phyloP scores from a whole-genome alignment of 768 basidiomycete genomes.

The Suillus hirtellus region DNA sequence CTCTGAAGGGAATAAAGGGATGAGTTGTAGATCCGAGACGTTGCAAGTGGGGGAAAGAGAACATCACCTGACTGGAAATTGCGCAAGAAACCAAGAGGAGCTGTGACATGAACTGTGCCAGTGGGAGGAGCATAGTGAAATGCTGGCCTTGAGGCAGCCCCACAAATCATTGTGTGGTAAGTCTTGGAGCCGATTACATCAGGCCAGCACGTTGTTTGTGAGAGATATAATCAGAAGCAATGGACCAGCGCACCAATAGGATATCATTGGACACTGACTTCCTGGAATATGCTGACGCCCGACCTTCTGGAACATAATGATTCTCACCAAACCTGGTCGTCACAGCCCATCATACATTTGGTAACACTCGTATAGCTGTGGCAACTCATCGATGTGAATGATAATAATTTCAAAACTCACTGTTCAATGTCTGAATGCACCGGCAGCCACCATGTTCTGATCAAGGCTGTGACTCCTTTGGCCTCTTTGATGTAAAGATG shows the following conservation, averaged over 20 bases:
- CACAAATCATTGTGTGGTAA: neutral
- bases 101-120: constrained; percentile 28
- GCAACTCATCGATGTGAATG: neutral
- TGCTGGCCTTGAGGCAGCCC: neutral
- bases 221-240: neutral
- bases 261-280: neutral
- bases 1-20: constrained; percentile 39
- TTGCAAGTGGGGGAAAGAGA: constrained; percentile 12
- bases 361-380: neutral
- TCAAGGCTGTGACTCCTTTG: neutral
- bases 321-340: neutral
- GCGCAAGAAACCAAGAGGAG: constrained; percentile 37
- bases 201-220: neutral
- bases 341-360: neutral
- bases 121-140: constrained; percentile 26
- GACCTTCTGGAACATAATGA: neutral
- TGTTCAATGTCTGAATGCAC: too few relatives aligned
- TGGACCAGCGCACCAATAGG: neutral
- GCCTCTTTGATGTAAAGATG: neutral
- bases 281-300: neutral
- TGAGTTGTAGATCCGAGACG: constrained; percentile 38
- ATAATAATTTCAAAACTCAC: neutral
- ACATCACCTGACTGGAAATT: constrained; percentile 28
- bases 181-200: neutral
- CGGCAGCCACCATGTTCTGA: too few relatives aligned